These are phyloP conservation scores for Pseudocercospora ulei DNA, from an alignment of 2,329 filamentous ascomycete genomes.

Conservation along the genomic window DNA sequence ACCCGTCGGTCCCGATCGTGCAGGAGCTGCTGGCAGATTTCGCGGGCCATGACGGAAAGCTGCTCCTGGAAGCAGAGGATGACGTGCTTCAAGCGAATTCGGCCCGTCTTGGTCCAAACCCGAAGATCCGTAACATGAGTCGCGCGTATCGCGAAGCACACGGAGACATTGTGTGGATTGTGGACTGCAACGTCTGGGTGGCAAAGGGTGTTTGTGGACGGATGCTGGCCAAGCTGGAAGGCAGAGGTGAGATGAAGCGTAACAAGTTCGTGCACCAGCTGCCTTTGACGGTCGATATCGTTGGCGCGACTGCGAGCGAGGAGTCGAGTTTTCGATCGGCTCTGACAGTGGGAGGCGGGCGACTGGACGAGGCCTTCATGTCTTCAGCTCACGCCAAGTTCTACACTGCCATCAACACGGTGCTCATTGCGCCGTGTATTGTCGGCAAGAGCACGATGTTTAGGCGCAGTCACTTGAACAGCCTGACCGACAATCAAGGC, in stretches of 20 bases:
- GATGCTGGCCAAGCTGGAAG: conserved; percentile 81
- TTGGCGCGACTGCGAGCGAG: conserved; percentile 26
- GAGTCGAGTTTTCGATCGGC: conserved; percentile 24
- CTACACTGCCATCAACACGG: conserved; percentile 92
- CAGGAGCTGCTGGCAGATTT: conserved; percentile 63
- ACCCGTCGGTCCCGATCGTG: conserved; percentile 69
- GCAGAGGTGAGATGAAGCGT: conserved; percentile 46
- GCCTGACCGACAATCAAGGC: conserved; percentile 56
- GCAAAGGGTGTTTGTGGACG: conserved; percentile 65
- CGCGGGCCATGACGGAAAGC: conserved; percentile 56
- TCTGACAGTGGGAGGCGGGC: conserved; percentile 53
- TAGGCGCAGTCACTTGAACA: conserved; percentile 76
- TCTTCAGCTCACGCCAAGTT: conserved; percentile 91
- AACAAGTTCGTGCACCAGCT: conserved; percentile 93
- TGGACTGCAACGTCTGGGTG: conserved; percentile 96
- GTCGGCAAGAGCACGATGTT: conserved; percentile 99
- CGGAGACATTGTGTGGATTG: conserved; percentile 82
- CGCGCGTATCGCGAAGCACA: conserved; percentile 80
- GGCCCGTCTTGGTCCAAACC: conserved; percentile 69
- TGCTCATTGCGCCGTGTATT: conserved; percentile 81
- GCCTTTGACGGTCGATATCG: conserved; percentile 72
- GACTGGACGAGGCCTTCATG: conserved; percentile 91
- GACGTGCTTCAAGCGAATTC: conserved; percentile 52
- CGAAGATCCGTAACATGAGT: conserved; percentile 97
- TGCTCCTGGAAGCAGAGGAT: conserved; percentile 77